Evolutionary conservation across 768 basidiomycete genomes (phyloP), one percentile per base, ranked within the genome.

Genomic region (Lyophyllum atratum): DNA sequence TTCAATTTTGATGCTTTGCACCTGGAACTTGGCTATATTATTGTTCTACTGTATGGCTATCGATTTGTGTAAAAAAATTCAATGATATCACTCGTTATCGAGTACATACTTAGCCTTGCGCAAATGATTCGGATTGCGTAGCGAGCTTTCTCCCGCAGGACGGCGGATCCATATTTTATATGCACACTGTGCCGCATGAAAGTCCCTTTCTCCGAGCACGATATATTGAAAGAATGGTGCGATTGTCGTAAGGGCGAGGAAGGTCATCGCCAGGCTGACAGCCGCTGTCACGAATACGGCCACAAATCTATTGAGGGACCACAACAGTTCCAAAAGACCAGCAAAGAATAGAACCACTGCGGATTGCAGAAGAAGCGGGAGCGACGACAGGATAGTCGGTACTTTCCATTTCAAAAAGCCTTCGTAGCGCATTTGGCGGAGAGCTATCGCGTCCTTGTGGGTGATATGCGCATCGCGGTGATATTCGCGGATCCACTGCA

Each of bases 191-290:
- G 42, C 56, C 9, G 67, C 62, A 10, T 66, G 65, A 9, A 72
- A 58, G 40, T 66, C 59, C 15, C 64, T 63, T 31, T 70, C 66
- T 19, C 53, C 59, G 2, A 64, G 59, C 39, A 70, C 60, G 0
- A 64, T 63, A 39, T 70, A 68, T 47, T 70, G 71, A 2, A 72
- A 52, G 10, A 67, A 65, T 10, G 71, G 69, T 2, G 69, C 59
- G 3, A 63, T 63, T 0, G 69, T 70, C 1, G 71, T 72, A 6
- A 60, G 54, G 3, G 52, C 62, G 25, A 70, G 60, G 21, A 70
- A 70, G 22, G 63, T 28, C 56, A 68, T 62, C 25, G 66, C 63
- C 14, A 66, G 15, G 10, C 67, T 65, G 0, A 67, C 63, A 7
- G 62, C 62, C 9, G 49, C 52, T 0, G 66, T 55, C 17, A 68